Conservation (phyloP, 2,329 filamentous ascomycete genomes). For the Aureobasidium musti region DNA sequence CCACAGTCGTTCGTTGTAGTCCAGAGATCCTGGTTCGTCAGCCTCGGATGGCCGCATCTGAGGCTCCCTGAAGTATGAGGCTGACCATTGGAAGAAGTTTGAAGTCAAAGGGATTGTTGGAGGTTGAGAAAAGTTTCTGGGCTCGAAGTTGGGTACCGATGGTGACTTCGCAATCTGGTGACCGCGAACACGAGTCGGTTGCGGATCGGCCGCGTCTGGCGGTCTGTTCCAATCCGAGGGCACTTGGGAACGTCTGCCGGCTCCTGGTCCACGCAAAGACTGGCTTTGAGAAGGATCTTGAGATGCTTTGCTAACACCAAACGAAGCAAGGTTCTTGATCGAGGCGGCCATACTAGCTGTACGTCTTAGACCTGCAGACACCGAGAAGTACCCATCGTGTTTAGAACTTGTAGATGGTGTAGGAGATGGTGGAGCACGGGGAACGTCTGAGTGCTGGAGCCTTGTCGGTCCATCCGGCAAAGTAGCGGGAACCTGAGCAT, state of each 20-base stretch:
- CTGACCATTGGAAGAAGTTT: slow-evolving; percentile 90
- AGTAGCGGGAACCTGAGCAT: slow-evolving; percentile 33
- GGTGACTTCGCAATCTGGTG: slow-evolving; percentile 79
- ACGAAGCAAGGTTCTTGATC: slow-evolving; percentile 62
- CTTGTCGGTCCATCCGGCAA: slow-evolving; percentile 25
- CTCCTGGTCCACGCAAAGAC: slow-evolving; percentile 32
- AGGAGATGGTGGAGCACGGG: slow-evolving; percentile 49
- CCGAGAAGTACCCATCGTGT: slow-evolving; percentile 58
- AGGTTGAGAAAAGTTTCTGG: slow-evolving; percentile 59
- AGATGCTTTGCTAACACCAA: slow-evolving; percentile 39
- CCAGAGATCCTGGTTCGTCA: slow-evolving; percentile 91
- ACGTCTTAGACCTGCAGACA: slow-evolving; percentile 61
- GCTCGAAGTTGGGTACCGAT: slow-evolving; percentile 71
- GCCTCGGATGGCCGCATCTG: slow-evolving; percentile 97
- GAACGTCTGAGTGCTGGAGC: slow-evolving; percentile 38
- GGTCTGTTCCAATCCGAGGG: slow-evolving; percentile 64
- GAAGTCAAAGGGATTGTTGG: slow-evolving; percentile 76
- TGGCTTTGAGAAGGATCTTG: slow-evolving; percentile 22
- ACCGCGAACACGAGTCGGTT: slow-evolving; percentile 58
- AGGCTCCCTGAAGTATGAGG: slow-evolving; percentile 94
- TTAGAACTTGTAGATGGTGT: slow-evolving; percentile 51
- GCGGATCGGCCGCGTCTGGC: slow-evolving; percentile 73
- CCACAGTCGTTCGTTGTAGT: slow-evolving; percentile 96
- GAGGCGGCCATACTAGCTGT: slow-evolving; percentile 67
- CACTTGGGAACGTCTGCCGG: slow-evolving; percentile 51